Conservation (phyloP, 106 monocot genomes). For the Hemerocallis citrina region DNA sequence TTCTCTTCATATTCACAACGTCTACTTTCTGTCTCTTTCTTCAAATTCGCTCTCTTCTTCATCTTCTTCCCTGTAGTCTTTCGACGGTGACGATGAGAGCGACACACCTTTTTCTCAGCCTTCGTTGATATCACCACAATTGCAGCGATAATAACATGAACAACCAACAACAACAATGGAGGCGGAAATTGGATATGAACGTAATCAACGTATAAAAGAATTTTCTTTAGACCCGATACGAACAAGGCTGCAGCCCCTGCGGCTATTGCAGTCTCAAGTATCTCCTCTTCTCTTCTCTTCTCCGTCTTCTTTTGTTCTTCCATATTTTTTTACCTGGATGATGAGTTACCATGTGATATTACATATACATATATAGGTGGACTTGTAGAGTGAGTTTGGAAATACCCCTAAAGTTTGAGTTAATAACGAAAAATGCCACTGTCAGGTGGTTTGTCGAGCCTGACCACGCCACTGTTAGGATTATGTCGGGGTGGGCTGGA, state of each 20-base stretch:
- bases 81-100: neutral
- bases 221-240: conserved; percentile 29
- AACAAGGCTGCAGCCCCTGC: conserved; percentile 30
- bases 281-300: conserved; percentile 29
- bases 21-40: neutral
- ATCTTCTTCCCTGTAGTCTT: conserved; percentile 2
- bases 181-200: conserved; percentile 10
- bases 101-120: neutral
- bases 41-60: neutral
- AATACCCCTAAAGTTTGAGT: neutral
- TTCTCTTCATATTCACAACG: neutral
- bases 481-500: conserved; percentile 6
- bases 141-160: conserved; percentile 44
- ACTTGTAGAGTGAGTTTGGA: neutral
- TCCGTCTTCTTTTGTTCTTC: conserved; percentile 10
- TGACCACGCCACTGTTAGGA: neutral
- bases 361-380: neutral
- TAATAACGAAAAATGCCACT: neutral
- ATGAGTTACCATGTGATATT: no score
- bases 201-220: conserved; percentile 15
- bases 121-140: conserved; percentile 22
- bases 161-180: conserved; percentile 34
- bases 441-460: neutral
- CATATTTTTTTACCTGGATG: conserved; percentile 2
- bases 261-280: conserved; percentile 31